Evolutionary conservation across 306 rosid species (phyloP).

Genomic region (Cyclanthera cordifolia): DNA sequence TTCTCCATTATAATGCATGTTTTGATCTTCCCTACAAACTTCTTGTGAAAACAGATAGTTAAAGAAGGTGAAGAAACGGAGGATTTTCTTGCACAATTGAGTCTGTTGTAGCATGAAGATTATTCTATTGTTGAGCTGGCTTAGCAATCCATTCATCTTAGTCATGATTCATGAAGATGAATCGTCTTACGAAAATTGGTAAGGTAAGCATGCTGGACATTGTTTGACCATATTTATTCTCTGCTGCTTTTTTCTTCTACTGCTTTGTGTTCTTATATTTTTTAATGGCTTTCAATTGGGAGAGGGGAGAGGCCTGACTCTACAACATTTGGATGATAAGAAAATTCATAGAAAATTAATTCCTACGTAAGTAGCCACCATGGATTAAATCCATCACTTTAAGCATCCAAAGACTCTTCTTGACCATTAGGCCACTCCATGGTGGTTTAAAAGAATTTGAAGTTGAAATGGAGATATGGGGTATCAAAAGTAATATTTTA

Average conservation of each 20-base stretch:
- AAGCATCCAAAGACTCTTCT: too few species aligned
- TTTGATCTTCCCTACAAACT: slow-evolving; percentile 12
- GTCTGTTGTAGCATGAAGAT: slow-evolving; percentile 35
- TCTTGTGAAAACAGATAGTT: slow-evolving; percentile 34
- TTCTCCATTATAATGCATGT: slow-evolving; percentile 6
- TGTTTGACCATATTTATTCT: slow-evolving; percentile 6
- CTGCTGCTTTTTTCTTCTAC: neutral
- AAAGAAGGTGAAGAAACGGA: slow-evolving; percentile 68
- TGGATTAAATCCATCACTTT: too few species aligned
- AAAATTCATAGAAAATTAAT: too few species aligned
- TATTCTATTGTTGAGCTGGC: slow-evolving; percentile 22
- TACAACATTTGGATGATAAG: too few species aligned
- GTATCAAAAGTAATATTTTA: too few species aligned
- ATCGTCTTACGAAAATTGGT: slow-evolving; percentile 22
- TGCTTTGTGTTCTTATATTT: neutral
- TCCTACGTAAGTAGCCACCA: too few species aligned
- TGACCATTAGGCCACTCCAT: too few species aligned
- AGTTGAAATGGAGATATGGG: too few species aligned
- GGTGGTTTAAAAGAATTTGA: too few species aligned
- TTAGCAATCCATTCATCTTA: slow-evolving; percentile 20
- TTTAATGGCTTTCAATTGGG: neutral
- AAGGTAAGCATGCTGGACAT: slow-evolving; percentile 35
- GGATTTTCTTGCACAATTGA: slow-evolving; percentile 55
- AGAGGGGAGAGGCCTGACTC: too few species aligned
- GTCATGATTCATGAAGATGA: slow-evolving; percentile 21